Conservation (phyloP, 2,329 filamentous ascomycete species). For the Exophiala sp. region DNA sequence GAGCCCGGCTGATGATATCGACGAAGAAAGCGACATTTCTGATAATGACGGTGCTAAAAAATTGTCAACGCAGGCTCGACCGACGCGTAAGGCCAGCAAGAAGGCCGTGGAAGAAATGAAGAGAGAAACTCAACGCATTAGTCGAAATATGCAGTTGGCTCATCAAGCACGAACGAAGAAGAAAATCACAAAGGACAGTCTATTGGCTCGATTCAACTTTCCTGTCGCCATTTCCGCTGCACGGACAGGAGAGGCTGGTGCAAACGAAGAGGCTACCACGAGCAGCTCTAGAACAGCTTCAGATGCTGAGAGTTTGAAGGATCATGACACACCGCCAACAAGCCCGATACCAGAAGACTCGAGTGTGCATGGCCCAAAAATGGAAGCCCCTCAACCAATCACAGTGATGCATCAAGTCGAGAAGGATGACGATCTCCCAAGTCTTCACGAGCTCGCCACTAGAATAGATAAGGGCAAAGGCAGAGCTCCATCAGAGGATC, state of each 20-base stretch:
- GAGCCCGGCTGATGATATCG: conserved; percentile 39
- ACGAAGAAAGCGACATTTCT: conserved; percentile 55
- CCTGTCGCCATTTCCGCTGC: conserved; percentile 26
- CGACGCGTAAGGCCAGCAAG: conserved; percentile 83
- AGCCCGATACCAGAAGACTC: conserved; percentile 48
- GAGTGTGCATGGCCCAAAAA: conserved; percentile 24
- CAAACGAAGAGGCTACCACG: conserved; percentile 36
- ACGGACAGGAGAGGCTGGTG: conserved; percentile 22
- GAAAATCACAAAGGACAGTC: conserved; percentile 76
- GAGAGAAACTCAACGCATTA: conserved; percentile 87
- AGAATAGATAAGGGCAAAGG: conserved; percentile 59
- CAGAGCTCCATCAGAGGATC: conserved; percentile 43
- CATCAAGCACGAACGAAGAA: conserved; percentile 89
- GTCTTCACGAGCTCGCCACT: background rate
- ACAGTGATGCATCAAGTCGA: background rate
- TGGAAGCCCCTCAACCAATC: background rate
- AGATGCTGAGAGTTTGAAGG: conserved; percentile 40
- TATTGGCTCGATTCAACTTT: conserved; percentile 83
- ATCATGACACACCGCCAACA: conserved; percentile 66
- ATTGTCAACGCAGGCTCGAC: conserved; percentile 58
- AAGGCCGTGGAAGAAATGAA: conserved; percentile 94
- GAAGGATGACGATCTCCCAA: background rate
- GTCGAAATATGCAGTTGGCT: conserved; percentile 82
- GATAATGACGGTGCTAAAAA: conserved; percentile 62
- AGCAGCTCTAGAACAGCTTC: conserved; percentile 52